Base-by-base conservation (phyloP, 192 early-diverging fungal genomes). In the Bifiguratus adelaidae region DNA sequence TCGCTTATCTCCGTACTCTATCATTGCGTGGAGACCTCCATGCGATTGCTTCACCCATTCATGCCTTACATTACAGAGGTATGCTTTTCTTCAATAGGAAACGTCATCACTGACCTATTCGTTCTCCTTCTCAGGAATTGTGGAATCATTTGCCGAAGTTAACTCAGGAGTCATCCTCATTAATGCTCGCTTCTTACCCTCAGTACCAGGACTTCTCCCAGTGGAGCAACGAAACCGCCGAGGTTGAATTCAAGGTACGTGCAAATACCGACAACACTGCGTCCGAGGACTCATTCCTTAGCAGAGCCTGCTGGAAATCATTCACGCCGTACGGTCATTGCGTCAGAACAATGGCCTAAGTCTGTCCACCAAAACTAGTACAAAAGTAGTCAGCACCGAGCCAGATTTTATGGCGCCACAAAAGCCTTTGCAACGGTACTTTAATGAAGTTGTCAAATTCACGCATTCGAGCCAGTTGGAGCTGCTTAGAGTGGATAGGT, bases 41-140 rank as follows among this genome's bases (percentile, higher is more conserved):
- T 97, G 41, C 76, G 85, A 20, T 67, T 91, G 20, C 65, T 92
- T 43, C 95, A 97, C 60, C 95, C 95, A 18, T 91, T 95, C 58
- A 97, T 97, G 95, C 95, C 95, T 12, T 97, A 93, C 56, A 59
- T 96, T 12, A 93, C 92, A 11, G 95, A 97, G 78, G 95, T 89
- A 61, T 33, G 23, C 6, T 16, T 28, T 12, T 28, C 9, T 22
- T 28, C 5, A 7, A 13, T 23, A 16, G 13, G 12, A 26, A 32
- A 29, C 35, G n/a, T 26, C 27, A 29, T 26, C 16, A 41, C 23
- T 36, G 1, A n/a, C 44, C 42, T 12, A 13, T 13, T 42, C 33
- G 8, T 4, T 43, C 0, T 44, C 23, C 18, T 18, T 28, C 48
- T 29, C 58, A 78, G 72, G 72, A 78, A 65, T 43, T 78, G 18